phyloP scores from a whole-genome alignment of 2,329 filamentous ascomycete genomes.

The Geosmithia flava region DNA sequence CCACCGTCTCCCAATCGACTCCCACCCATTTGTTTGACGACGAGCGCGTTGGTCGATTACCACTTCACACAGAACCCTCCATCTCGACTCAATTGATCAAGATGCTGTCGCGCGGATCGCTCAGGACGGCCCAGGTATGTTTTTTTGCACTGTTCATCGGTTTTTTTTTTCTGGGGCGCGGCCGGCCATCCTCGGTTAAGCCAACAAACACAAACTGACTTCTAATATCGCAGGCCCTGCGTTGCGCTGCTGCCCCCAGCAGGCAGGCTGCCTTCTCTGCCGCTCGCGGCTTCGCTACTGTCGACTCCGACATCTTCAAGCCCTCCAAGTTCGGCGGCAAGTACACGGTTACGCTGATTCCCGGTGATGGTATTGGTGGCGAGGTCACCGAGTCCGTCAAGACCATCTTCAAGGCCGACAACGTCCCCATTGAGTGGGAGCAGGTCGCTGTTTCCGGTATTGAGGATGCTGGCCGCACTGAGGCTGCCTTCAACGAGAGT shows the following conservation, averaged over 20 bases:
- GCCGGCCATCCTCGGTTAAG: neutral
- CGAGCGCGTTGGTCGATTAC: neutral
- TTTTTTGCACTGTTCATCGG: constrained; percentile 1
- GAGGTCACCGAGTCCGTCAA: constrained; percentile 98
- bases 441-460: constrained; percentile 93
- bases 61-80: constrained; percentile 1
- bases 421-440: constrained; percentile 97
- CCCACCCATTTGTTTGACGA: neutral
- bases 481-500: constrained; percentile 90
- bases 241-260: constrained; percentile 34
- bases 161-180: neutral
- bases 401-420: constrained; percentile 99
- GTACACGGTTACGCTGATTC: constrained; percentile 97
- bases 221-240: constrained; percentile 30
- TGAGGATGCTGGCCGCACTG: constrained; percentile 71
- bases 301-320: constrained; percentile 96
- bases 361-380: constrained; percentile 96
- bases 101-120: constrained; percentile 48
- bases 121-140: constrained; percentile 45
- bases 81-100: constrained; percentile 11
- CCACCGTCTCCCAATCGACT: constrained; percentile 1
- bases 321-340: constrained; percentile 98
- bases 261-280: constrained; percentile 14
- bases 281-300: constrained; percentile 58
- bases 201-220: neutral